Percentiles rank a stretch among this genome's conserved stretches.
phyloP scores from a whole-genome alignment of 2,329 filamentous ascomycete species.

The Diaporthe aspalathi region DNA sequence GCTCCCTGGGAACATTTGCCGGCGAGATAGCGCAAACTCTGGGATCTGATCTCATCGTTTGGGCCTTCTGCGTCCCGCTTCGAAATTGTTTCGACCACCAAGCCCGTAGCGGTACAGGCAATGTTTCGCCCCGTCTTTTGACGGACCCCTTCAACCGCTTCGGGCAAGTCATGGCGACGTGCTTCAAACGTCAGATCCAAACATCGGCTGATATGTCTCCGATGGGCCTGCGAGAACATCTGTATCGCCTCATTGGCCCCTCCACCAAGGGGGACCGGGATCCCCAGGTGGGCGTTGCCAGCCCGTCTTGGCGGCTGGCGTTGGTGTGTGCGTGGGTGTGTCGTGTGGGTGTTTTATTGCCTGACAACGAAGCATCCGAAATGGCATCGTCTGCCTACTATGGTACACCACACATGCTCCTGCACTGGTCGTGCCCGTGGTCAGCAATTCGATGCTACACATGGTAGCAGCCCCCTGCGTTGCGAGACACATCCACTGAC shows the following conservation, averaged over 20 bases:
- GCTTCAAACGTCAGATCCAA: slow-evolving; percentile 29
- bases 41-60: slow-evolving; percentile 27
- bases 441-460: slow-evolving; percentile 11
- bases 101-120: slow-evolving; percentile 12
- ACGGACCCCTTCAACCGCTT: slow-evolving; percentile 17
- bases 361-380: neutral
- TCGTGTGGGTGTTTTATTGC: neutral
- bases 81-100: slow-evolving; percentile 16
- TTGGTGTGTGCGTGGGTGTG: neutral
- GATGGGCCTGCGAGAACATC: neutral
- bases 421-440: neutral
- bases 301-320: neutral
- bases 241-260: neutral
- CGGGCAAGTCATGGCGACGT: slow-evolving; percentile 9
- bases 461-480: slow-evolving; percentile 13
- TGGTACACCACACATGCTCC: neutral
- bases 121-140: slow-evolving; percentile 27
- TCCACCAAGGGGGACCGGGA: neutral
- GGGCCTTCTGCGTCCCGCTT: slow-evolving; percentile 1
- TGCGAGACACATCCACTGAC: slow-evolving; percentile 2
- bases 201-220: slow-evolving; percentile 21
- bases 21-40: slow-evolving; percentile 20
- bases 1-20: neutral
- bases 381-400: neutral
- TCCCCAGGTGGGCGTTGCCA: neutral